Conservation (phyloP, 2,329 filamentous ascomycete genomes). For the Claviceps spartinae region DNA sequence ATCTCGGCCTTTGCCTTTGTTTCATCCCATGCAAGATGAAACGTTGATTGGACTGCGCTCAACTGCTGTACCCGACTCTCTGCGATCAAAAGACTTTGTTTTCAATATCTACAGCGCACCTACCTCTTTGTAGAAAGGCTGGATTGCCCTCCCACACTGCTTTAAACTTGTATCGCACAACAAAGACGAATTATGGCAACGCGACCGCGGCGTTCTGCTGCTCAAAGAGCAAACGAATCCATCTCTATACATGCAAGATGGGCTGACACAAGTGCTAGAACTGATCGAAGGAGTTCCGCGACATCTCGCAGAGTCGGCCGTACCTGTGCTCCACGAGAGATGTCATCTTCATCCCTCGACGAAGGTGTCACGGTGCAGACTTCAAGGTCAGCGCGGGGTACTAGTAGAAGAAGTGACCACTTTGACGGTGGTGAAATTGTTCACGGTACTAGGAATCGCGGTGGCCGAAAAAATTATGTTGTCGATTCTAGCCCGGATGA, state of each 20-base stretch:
- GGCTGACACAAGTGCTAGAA: slow-evolving; percentile 25
- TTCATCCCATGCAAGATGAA: not conserved
- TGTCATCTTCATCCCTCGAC: slow-evolving; percentile 33
- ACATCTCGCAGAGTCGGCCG: slow-evolving; percentile 39
- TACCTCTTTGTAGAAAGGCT: not conserved
- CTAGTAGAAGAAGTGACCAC: slow-evolving; percentile 22
- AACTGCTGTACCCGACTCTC: not conserved
- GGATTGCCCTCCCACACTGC: not conserved
- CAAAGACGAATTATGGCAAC: slow-evolving; percentile 25
- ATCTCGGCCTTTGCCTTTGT: not conserved
- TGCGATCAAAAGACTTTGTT: not conserved
- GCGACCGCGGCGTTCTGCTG: slow-evolving; percentile 33
- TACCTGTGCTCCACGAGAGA: slow-evolving; percentile 29
- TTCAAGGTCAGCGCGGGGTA: slow-evolving; percentile 32
- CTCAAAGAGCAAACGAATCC: slow-evolving; percentile 27
- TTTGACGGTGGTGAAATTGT: slow-evolving; percentile 34
- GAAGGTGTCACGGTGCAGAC: slow-evolving; percentile 39
- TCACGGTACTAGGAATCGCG: slow-evolving; percentile 38
- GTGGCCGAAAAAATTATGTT: slow-evolving; percentile 45
- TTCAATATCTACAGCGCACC: not conserved
- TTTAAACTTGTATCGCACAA: not conserved
- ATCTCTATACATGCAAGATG: slow-evolving; percentile 28
- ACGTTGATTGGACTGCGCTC: not conserved
- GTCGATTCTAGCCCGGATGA: slow-evolving; percentile 41
- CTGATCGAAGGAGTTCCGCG: slow-evolving; percentile 27